Evolutionary conservation across 305 asterid genomes (phyloP), one percentile per base, ranked within the genome.

Genomic region (Andrographis paniculata): DNA sequence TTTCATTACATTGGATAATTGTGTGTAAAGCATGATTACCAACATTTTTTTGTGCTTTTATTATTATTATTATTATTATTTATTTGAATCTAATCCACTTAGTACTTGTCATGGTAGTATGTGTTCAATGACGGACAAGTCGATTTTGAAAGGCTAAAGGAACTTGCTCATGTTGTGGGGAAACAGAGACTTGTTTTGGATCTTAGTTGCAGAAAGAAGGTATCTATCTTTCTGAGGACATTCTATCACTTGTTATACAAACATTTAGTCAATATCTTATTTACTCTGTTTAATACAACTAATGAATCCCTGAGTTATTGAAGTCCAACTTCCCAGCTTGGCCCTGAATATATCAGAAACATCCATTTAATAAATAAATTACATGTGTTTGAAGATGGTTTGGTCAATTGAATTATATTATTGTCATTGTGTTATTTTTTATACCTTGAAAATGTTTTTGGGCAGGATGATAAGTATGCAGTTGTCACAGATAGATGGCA

Each of bases 401-500:
- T 51, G 10, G 6, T 39, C 17, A 39, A 39, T 18, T 43, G 48
- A 9, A 20, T 43, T 52, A 45, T 42, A 50, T 36, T 30, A 42
- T 5, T 24, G 31, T 28, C 56, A 33, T 5, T 63, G 36, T 42
- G 17, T 53, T 24, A 14, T 33, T 16, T 20, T 46, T 38, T 28
- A 36, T 57, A 59, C 56, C 62, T 51, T 53, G 45, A 35, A 56
- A 55, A 50, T 20, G 55, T 42, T 38, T 45, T 28, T 40, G 16
- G 62, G 51, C 84, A 89, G 98, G 92, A 70, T 4, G 78, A 69
- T 22, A 67, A 58, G 52, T 91, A 91, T 64, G 95, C 85, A 45
- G 79, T 91, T 45, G 96, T 91, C 54, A 91, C 99, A 13, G 86
- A 86, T 67, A 78, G 95, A 65, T 91, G 98, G 98, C 98, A 86